Evolutionary conservation across 2,329 filamentous ascomycete species (phyloP).

Genomic region (Sporothrix humicola): DNA sequence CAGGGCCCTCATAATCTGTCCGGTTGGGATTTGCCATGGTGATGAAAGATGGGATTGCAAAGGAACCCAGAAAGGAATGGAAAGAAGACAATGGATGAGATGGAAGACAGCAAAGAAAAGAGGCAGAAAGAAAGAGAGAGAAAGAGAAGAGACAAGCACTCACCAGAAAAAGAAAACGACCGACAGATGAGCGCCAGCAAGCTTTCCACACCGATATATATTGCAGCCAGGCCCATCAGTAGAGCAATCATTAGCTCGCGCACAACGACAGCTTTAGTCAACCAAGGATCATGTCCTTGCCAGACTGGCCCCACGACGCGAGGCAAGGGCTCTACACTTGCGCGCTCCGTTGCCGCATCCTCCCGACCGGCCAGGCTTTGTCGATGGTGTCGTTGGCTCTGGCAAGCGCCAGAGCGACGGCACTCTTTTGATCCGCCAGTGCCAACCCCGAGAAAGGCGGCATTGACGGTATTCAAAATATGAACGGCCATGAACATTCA

Average conservation of each 20-base stretch:
- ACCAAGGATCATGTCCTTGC: background rate
- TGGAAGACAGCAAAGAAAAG: background rate
- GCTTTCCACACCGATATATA: background rate
- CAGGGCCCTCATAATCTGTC: constrained; percentile 20
- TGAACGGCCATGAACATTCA: too few relatives aligned
- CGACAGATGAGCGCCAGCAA: background rate
- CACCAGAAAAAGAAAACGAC: background rate
- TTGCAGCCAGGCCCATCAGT: background rate
- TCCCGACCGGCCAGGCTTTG: background rate
- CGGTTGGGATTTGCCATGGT: constrained; percentile 29
- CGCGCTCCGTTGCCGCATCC: background rate
- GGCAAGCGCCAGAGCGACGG: background rate
- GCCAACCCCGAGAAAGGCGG: background rate
- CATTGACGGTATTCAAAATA: too few relatives aligned
- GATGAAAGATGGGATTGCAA: background rate
- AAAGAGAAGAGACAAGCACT: background rate
- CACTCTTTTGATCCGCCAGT: background rate
- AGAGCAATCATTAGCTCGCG: background rate
- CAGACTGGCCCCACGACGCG: background rate
- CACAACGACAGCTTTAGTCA: background rate
- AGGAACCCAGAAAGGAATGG: background rate
- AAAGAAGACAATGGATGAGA: too few relatives aligned
- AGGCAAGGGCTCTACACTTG: constrained; percentile 6
- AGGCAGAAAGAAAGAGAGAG: background rate
- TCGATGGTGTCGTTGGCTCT: background rate